Evolutionary conservation across 352 stramenopile species (phyloP).

Genomic region (Pythium vanterpoolii): DNA sequence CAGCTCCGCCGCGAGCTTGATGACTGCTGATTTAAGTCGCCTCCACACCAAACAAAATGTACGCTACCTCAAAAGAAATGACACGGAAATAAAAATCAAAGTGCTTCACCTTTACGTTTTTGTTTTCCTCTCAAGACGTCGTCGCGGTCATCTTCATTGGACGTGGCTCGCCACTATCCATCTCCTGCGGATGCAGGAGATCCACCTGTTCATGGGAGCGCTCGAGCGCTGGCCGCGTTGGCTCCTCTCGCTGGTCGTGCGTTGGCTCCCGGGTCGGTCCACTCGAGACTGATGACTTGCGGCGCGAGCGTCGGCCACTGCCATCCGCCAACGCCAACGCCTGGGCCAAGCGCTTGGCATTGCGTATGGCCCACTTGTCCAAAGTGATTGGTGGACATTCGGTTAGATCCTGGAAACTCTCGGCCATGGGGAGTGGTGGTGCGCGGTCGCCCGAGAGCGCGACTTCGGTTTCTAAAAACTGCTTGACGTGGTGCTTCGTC

Average conservation of each 20-base stretch:
- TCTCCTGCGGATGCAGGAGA: not conserved
- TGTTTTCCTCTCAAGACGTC: not conserved
- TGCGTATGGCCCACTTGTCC: conserved; percentile 45
- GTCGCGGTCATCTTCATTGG: conserved; percentile 4
- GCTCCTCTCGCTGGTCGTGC: not conserved
- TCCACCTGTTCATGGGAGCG: not conserved
- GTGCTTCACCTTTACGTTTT: not conserved
- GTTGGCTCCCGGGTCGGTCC: not conserved
- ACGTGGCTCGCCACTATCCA: not conserved
- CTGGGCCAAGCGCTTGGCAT: conserved; percentile 49
- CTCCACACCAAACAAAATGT: not conserved
- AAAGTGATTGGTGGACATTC: conserved; percentile 46
- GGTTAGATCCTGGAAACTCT: conserved; percentile 58
- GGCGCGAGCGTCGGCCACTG: not conserved
- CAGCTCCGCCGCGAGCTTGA: conserved; percentile 22
- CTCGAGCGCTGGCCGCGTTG: not conserved
- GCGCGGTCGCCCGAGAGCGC: conserved; percentile 11
- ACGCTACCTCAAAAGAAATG: conserved; percentile 6
- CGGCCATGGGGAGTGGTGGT: conserved; percentile 22
- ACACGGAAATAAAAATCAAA: not conserved
- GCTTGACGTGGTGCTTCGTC: conserved; percentile 24
- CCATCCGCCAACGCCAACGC: conserved; percentile 31
- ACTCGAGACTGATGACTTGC: conserved; percentile 1
- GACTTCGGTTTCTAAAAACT: conserved; percentile 25
- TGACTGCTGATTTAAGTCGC: conserved; percentile 19